phyloP scores from a whole-genome alignment of 148 eudicot genomes.

The Chenopodium quinoa region DNA sequence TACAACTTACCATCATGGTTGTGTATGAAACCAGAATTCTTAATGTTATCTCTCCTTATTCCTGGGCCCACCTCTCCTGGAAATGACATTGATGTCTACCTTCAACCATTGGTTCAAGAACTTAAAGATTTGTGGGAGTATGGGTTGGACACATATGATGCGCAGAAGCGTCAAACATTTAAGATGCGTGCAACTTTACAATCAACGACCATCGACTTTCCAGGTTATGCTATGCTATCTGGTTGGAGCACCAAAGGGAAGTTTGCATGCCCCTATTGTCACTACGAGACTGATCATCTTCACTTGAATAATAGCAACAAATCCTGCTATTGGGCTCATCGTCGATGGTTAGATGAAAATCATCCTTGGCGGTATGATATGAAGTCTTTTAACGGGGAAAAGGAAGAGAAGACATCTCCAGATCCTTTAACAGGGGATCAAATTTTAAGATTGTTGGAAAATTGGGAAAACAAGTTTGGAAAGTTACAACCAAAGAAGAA shows the following conservation, averaged over 20 bases:
- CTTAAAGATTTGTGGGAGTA: neutral
- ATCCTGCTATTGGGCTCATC: no score
- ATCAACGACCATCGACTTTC: neutral
- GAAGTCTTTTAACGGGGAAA: no score
- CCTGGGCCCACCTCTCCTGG: neutral
- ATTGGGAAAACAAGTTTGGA: neutral
- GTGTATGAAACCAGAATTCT: neutral
- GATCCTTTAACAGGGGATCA: neutral
- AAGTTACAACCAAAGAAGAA: neutral
- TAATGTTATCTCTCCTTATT: conserved; percentile 8
- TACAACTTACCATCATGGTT: conserved; percentile 5
- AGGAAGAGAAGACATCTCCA: neutral
- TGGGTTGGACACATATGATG: conserved; percentile 7
- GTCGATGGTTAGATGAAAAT: no score
- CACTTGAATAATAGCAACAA: no score
- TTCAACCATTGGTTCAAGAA: no score
- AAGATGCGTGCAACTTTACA: neutral
- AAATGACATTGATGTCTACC: no score
- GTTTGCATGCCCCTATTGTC: no score
- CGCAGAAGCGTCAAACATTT: neutral
- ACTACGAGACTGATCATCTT: no score
- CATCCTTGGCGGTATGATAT: no score
- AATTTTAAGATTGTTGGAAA: neutral
- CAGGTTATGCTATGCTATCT: no score
- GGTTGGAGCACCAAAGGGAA: no score